These are phyloP conservation scores for Kodamaea neixiangensis DNA, from an alignment of 805 yeast genomes.

Conservation along the genomic window DNA sequence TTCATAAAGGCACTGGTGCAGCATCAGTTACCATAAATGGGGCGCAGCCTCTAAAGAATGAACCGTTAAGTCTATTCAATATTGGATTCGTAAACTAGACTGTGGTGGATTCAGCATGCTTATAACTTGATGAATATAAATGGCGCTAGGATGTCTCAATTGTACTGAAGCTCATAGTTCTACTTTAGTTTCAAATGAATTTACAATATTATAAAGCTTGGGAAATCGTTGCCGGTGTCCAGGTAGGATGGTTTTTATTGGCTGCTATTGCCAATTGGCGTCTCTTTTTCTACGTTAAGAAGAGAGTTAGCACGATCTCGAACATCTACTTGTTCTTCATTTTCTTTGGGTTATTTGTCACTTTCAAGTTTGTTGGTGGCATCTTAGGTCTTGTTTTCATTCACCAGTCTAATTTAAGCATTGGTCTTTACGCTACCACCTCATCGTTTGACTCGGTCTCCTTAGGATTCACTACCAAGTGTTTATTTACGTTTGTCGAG, in stretches of 20 bases:
- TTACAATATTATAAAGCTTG: background rate
- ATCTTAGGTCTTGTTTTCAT: constrained; percentile 6
- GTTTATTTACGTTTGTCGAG: constrained; percentile 6
- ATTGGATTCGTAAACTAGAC: too few species aligned
- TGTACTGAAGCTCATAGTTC: background rate
- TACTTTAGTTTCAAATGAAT: background rate
- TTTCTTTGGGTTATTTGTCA: background rate
- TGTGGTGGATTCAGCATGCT: too few species aligned
- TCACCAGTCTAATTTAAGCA: background rate
- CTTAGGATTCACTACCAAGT: constrained; percentile 5
- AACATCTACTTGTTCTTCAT: background rate
- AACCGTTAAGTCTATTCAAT: too few species aligned
- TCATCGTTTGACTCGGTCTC: constrained; percentile 7
- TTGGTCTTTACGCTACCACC: constrained; percentile 5
- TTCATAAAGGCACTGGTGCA: too few species aligned
- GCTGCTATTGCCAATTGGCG: background rate
- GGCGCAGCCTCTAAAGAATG: too few species aligned
- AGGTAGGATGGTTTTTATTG: constrained; percentile 2
- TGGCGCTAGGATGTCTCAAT: too few species aligned
- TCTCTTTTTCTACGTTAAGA: background rate
- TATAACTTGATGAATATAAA: background rate
- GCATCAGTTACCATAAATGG: too few species aligned
- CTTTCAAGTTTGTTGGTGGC: constrained; percentile 7
- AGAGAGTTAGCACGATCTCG: background rate
- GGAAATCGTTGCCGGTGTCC: constrained; percentile 3